Base-by-base conservation (phyloP, 208 protist genomes). In the Acanthamoeba culbertsoni region DNA sequence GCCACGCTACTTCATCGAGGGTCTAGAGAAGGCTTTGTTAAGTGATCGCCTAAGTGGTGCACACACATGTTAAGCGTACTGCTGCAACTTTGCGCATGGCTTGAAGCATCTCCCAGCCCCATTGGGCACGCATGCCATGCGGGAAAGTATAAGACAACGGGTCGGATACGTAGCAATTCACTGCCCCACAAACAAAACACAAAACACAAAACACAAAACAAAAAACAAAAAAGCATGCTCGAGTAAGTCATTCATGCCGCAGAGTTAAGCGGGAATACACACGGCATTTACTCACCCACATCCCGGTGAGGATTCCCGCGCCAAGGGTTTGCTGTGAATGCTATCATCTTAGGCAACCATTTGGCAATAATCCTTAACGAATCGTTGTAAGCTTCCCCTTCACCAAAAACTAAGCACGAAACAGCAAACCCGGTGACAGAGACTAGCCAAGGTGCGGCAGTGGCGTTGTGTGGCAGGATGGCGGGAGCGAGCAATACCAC, bases 401-500 rank as follows among this genome's bases (percentile, higher is more conserved):
- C 2, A 2, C 1, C 12, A 28, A 0, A 4, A 1, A 0, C 0
- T 62, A 1, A 6, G 23, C 37, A 26, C 23, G 23, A 51, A 62
- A 55, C 37, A 51, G 73, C 37, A 3, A 37, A 65, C 51, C 48
- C n/a, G 16, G n/a, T 48, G 10, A n/a, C 79, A 63, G 16, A 43
- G 12, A 65, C 7, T 48, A 89, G 55, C 4, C 4, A 26, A 20
- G 53, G 79, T 0, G 68, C 7, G 2, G 68, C 40, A 12, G 79
- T 31, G 46, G 79, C 51, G 20, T 89, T 89, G 16, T 63, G 53
- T 2, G 77, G 77, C n/a, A 92, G 33, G 37, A 92, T 46, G 51
- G 86, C 86, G 37, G 86, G 86, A 0, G 86, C 86, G 14, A 75
- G 46, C 33, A 92, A 37, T 26, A 92, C 18, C n/a, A 92, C 86